Evolutionary conservation across 768 basidiomycete genomes (phyloP).

Genomic region (Suillus tomentosus): DNA sequence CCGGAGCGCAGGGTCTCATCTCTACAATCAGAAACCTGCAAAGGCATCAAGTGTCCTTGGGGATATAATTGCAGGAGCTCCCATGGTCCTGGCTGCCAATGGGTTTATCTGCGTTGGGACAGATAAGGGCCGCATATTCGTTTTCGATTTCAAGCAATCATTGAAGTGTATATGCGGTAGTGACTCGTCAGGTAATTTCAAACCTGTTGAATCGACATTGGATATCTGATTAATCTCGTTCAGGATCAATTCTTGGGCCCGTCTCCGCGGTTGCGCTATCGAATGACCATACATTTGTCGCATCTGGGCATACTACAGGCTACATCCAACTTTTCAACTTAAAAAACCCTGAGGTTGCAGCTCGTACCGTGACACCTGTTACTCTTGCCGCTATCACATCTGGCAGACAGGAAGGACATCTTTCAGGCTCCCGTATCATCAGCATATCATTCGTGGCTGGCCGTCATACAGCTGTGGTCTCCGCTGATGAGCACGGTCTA

Average conservation of each 20-base stretch:
- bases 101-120: conserved; percentile 91
- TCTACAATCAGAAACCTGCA: conserved; percentile 53
- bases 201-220: conserved; percentile 11
- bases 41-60: conserved; percentile 69
- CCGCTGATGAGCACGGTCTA: conserved; percentile 86
- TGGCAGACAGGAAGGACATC: conserved; percentile 84
- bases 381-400: conserved; percentile 66
- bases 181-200: conserved; percentile 57
- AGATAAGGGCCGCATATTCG: conserved; percentile 70
- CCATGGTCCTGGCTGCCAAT: conserved; percentile 82
- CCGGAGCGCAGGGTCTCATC: conserved; percentile 54
- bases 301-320: conserved; percentile 83
- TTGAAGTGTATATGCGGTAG: conserved; percentile 78
- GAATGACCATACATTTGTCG: conserved; percentile 91
- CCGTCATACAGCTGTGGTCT: conserved; percentile 90
- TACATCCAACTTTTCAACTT: conserved; percentile 87
- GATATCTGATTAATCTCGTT: conserved; percentile 25
- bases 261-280: conserved; percentile 92
- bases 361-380: conserved; percentile 71
- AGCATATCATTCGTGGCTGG: conserved; percentile 86
- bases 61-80: conserved; percentile 56
- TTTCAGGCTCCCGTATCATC: conserved; percentile 76
- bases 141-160: conserved; percentile 91
- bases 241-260: conserved; percentile 65
- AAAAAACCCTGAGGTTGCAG: conserved; percentile 64